A percentile compares a stretch with the other conserved stretches of the same genome.
These are phyloP conservation scores for Phialemonium atrogriseum DNA, from an alignment of 2,329 filamentous ascomycete genomes.

Conservation along the genomic window DNA sequence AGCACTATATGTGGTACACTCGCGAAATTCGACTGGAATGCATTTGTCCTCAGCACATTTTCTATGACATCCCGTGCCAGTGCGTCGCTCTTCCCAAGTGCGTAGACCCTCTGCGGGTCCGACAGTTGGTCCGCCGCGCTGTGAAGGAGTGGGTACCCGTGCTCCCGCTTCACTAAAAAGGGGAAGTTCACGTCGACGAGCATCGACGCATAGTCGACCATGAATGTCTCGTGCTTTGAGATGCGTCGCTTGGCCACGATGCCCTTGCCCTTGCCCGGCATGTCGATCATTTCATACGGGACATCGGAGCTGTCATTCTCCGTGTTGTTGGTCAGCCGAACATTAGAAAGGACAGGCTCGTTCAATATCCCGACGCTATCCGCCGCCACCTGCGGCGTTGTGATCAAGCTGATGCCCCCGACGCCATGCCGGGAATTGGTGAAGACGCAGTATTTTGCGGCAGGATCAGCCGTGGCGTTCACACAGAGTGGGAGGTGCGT, in stretches of 20 bases:
- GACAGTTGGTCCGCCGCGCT: slow-evolving; percentile 19
- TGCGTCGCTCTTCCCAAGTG: slow-evolving; percentile 18
- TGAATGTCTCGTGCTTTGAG: slow-evolving; percentile 17
- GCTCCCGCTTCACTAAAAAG: slow-evolving; percentile 12
- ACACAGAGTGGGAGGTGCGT: slow-evolving; percentile 17
- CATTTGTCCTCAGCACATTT: slow-evolving; percentile 25
- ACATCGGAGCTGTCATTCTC: too few relatives aligned
- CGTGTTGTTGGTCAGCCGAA: neutral
- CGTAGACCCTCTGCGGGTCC: slow-evolving; percentile 17
- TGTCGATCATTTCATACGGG: slow-evolving; percentile 21
- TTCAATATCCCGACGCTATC: slow-evolving; percentile 19
- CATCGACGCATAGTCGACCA: slow-evolving; percentile 23
- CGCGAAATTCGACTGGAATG: slow-evolving; percentile 18
- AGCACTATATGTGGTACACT: slow-evolving; percentile 13
- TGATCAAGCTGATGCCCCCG: slow-evolving; percentile 25
- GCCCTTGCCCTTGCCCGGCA: slow-evolving; percentile 24
- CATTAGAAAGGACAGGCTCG: slow-evolving; percentile 11
- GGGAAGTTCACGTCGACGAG: slow-evolving; percentile 23
- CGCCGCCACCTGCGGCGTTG: slow-evolving; percentile 23
- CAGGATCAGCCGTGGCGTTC: slow-evolving; percentile 2
- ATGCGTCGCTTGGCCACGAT: slow-evolving; percentile 20
- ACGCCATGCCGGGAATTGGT: slow-evolving; percentile 17
- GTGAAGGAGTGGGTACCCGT: slow-evolving; percentile 21
- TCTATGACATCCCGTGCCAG: slow-evolving; percentile 21
- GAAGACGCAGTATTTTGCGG: slow-evolving; percentile 19